Percentiles rank a stretch among this genome's conserved stretches.
Evolutionary conservation across 163 green algal genomes (phyloP).

Genomic region (Scenedesmus sp.): DNA sequence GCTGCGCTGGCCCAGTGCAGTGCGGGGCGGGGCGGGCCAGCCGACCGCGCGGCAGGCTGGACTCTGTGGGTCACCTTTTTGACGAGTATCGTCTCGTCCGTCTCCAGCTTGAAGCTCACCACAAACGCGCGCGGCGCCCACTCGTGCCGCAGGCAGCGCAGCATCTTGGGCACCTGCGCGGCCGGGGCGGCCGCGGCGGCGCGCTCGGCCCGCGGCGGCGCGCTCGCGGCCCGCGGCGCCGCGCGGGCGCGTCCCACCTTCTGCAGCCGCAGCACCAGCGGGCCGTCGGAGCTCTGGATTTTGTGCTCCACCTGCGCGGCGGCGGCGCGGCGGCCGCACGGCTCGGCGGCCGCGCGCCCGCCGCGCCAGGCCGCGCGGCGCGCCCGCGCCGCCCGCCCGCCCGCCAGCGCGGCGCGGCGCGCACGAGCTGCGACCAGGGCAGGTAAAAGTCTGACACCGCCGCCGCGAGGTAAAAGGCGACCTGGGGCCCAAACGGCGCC

Average conservation of each 20-base stretch:
- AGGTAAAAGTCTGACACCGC: conserved; percentile 99
- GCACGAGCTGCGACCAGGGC: conserved; percentile 89
- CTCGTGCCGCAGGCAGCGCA: conserved; percentile 75
- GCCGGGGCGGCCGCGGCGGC: too few relatives aligned
- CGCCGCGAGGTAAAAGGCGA: conserved; percentile 94
- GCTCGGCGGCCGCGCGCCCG: too few relatives aligned
- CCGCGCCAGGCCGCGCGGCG: background rate
- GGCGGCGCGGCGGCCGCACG: too few relatives aligned
- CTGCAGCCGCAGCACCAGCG: conserved; percentile 69
- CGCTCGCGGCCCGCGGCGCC: too few relatives aligned
- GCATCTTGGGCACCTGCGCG: conserved; percentile 94
- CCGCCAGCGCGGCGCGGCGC: too few relatives aligned
- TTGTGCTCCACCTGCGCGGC: conserved; percentile 92
- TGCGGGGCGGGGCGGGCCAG: too few relatives aligned
- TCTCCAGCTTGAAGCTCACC: conserved; percentile 99
- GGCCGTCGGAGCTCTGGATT: conserved; percentile 90
- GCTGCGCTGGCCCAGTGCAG: background rate
- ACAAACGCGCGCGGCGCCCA: conserved; percentile 91
- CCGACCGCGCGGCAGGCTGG: background rate
- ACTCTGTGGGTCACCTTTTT: conserved; percentile 72
- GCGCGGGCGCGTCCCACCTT: conserved; percentile 50
- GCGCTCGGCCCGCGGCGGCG: too few relatives aligned
- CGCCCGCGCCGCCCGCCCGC: background rate
- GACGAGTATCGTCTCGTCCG: conserved; percentile 89
- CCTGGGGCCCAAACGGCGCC: conserved; percentile 53